phyloP scores from a whole-genome alignment of 2,329 filamentous ascomycete genomes.

The Pseudohalonectria lignicola region DNA sequence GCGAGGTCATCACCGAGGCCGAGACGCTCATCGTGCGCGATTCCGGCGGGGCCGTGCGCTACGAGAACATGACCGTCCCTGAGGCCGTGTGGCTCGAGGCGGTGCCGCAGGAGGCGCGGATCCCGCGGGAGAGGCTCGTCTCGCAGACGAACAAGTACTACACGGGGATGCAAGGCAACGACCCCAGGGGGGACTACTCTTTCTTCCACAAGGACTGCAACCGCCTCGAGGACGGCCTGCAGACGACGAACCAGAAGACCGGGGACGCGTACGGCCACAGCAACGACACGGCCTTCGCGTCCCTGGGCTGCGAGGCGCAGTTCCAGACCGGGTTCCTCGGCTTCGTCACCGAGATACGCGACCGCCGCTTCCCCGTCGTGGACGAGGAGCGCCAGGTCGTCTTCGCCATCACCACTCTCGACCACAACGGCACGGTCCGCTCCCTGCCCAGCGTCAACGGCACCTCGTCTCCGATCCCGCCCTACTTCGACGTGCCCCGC shows the following conservation, averaged over 20 bases:
- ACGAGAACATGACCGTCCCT: slow-evolving; percentile 4
- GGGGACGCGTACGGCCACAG: slow-evolving; percentile 12
- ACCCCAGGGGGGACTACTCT: slow-evolving; percentile 11
- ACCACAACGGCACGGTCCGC: slow-evolving; percentile 13
- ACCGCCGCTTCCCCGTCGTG: slow-evolving; percentile 11
- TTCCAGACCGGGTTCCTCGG: slow-evolving; percentile 14
- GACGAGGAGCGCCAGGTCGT: slow-evolving; percentile 12
- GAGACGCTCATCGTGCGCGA: slow-evolving; percentile 6
- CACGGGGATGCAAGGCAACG: slow-evolving; percentile 10
- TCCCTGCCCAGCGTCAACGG: slow-evolving; percentile 10
- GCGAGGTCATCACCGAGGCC: slow-evolving; percentile 4
- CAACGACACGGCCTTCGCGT: slow-evolving; percentile 12
- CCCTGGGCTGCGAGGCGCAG: slow-evolving; percentile 11
- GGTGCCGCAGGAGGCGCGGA: slow-evolving; percentile 1
- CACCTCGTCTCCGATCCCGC: slow-evolving; percentile 11
- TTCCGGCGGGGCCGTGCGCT: slow-evolving; percentile 1
- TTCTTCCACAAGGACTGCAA: slow-evolving; percentile 13
- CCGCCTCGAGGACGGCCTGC: slow-evolving; percentile 11
- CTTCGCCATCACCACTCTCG: slow-evolving; percentile 11
- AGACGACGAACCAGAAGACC: slow-evolving; percentile 11
- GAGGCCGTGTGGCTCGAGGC: slow-evolving; percentile 4
- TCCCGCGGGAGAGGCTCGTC: slow-evolving; percentile 2
- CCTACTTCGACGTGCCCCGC: slow-evolving; percentile 13
- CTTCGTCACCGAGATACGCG: slow-evolving; percentile 12
- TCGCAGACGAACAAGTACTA: slow-evolving; percentile 5